Percentiles rank a stretch among this genome's conserved stretches.
phyloP scores from a whole-genome alignment of 768 basidiomycete genomes.

The Cystofilobasidium ferigula region DNA sequence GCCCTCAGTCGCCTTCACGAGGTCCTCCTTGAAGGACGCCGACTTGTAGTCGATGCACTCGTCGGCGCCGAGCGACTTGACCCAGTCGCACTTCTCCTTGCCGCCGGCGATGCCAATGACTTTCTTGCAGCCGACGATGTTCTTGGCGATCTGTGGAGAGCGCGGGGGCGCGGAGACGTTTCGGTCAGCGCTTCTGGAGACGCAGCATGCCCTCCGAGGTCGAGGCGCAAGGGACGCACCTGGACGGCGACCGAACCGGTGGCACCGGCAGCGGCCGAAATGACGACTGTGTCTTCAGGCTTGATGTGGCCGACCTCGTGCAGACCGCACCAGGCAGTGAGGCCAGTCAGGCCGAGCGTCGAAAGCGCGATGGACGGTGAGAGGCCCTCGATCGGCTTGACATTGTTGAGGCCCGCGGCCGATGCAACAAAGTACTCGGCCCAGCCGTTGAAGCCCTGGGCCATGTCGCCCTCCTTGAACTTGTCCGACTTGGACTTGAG shows the following conservation, averaged over 20 bases:
- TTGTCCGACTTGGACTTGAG: constrained; percentile 29
- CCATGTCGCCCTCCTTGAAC: constrained; percentile 9
- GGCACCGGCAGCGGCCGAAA: constrained; percentile 35
- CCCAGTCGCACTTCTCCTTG: constrained; percentile 25
- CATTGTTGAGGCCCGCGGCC: constrained; percentile 9
- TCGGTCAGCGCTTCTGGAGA: too few species aligned
- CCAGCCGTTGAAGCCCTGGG: constrained; percentile 27
- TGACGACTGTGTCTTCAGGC: constrained; percentile 28
- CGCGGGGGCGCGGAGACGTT: constrained; percentile 37
- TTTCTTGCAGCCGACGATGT: constrained; percentile 77
- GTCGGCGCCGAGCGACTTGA: constrained; percentile 37
- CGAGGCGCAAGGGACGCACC: background rate
- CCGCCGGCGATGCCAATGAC: constrained; percentile 16
- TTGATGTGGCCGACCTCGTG: constrained; percentile 31
- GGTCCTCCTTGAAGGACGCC: constrained; percentile 26
- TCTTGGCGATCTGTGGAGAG: constrained; percentile 59
- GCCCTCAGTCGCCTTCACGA: constrained; percentile 26
- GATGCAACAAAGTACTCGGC: constrained; percentile 30
- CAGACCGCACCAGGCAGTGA: constrained; percentile 33
- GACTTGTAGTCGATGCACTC: constrained; percentile 37
- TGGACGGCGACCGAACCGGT: background rate
- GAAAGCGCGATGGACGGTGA: constrained; percentile 26
- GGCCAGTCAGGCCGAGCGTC: constrained; percentile 29
- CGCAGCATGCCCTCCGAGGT: too few species aligned
- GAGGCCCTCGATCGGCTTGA: constrained; percentile 22